Evolutionary conservation across 441 rosid species (phyloP).

Genomic region (Biscutella laevigata): DNA sequence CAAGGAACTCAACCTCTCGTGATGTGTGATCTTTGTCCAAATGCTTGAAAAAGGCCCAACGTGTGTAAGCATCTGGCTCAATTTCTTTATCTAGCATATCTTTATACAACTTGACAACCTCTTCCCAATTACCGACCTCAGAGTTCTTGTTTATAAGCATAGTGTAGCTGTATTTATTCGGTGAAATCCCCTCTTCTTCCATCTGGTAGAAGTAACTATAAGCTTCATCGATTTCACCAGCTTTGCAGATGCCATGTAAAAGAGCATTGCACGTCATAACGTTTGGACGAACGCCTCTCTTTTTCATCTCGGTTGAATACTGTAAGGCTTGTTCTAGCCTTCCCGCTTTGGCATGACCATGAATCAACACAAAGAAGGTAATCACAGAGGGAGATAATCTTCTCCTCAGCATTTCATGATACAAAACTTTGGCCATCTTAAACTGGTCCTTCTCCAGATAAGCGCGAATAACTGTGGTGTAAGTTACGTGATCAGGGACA

Average conservation of each 20-base stretch:
- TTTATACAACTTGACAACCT: conserved; percentile 50
- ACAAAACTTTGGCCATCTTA: conserved; percentile 42
- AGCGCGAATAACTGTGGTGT: conserved; percentile 54
- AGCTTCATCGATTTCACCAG: conserved; percentile 41
- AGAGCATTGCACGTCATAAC: conserved; percentile 67
- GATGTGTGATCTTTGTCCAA: conserved; percentile 40
- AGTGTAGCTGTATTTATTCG: conserved; percentile 66
- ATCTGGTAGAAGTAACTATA: conserved; percentile 42
- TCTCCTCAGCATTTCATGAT: conserved; percentile 43
- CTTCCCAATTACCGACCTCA: conserved; percentile 44
- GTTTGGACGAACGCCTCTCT: conserved; percentile 45
- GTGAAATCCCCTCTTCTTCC: conserved; percentile 45
- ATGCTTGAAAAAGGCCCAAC: conserved; percentile 44
- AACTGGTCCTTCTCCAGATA: conserved; percentile 38
- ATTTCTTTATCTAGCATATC: conserved; percentile 56
- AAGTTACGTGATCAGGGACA: conserved; percentile 57
- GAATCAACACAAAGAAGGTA: conserved; percentile 63
- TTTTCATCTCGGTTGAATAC: conserved; percentile 53
- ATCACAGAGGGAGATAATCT: conserved; percentile 49
- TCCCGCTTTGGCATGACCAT: conserved; percentile 49
- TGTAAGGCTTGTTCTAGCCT: conserved; percentile 41
- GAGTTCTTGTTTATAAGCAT: conserved; percentile 53
- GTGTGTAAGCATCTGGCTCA: conserved; percentile 50
- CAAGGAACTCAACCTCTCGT: conserved; percentile 40
- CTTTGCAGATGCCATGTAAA: conserved; percentile 55